Evolutionary conservation across 495 filamentous ascomycete genomes (phyloP).

Genomic region (Apodospora peruviana): DNA sequence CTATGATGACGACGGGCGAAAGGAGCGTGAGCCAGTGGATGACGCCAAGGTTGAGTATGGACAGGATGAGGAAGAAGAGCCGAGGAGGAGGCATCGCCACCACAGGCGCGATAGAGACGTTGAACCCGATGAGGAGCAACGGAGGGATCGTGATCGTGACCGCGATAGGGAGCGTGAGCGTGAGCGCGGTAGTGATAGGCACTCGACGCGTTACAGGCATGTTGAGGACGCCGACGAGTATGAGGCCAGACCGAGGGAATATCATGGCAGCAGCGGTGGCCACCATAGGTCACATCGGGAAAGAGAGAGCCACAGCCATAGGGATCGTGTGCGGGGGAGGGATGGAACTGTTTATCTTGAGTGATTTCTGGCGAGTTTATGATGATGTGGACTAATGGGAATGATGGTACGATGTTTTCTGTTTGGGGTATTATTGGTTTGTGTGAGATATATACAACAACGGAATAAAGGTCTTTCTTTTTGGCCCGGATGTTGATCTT

Average conservation of each 20-base stretch:
- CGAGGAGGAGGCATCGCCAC: constrained; percentile 19
- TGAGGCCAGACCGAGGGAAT: constrained; percentile 3
- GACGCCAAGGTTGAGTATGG: constrained; percentile 12
- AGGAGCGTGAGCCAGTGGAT: constrained; percentile 18
- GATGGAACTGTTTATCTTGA: too few relatives aligned
- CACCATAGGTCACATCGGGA: constrained; percentile 12
- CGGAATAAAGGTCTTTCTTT: too few relatives aligned
- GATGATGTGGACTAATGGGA: constrained; percentile 6
- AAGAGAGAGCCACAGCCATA: constrained; percentile 1
- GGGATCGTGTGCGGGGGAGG: not conserved
- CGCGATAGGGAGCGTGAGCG: constrained; percentile 11
- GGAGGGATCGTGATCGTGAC: constrained; percentile 16
- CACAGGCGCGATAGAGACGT: constrained; percentile 27
- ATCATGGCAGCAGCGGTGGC: constrained; percentile 3
- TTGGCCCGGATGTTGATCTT: too few relatives aligned
- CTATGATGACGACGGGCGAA: constrained; percentile 20
- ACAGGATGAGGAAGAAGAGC: constrained; percentile 24
- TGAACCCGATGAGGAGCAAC: constrained; percentile 24
- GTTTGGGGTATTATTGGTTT: too few relatives aligned
- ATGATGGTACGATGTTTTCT: too few relatives aligned
- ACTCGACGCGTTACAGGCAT: constrained; percentile 3
- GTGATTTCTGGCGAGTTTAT: too few relatives aligned
- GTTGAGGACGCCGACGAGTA: constrained; percentile 13
- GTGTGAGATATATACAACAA: too few relatives aligned
- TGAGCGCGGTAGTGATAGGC: constrained; percentile 4